phyloP scores from a whole-genome alignment of 139 green algal genomes.

The Coelastrella sp. region DNA sequence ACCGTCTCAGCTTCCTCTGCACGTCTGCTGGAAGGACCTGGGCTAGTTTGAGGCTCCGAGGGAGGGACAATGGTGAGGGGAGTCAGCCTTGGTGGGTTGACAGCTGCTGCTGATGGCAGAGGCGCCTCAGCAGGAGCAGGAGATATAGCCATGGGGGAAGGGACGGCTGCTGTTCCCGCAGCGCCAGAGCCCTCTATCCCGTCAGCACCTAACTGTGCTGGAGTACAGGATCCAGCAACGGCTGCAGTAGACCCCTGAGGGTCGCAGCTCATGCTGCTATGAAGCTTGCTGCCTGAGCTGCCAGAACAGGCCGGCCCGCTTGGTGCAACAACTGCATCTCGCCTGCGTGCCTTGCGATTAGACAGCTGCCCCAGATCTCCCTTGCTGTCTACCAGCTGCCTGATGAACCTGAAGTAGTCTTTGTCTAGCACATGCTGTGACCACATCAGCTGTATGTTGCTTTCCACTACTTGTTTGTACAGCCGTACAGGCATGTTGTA shows the following conservation, averaged over 20 bases:
- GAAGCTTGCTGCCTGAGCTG: constrained; percentile 12
- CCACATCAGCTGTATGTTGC: constrained; percentile 61
- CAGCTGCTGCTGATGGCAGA: neutral
- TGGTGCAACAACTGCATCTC: constrained; percentile 16
- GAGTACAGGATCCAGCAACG: neutral
- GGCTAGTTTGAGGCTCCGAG: neutral
- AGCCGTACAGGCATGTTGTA: constrained; percentile 60
- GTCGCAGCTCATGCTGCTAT: constrained; percentile 44
- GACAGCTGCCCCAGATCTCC: constrained; percentile 49
- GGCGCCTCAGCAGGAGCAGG: neutral
- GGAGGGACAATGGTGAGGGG: neutral
- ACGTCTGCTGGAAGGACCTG: constrained; percentile 43
- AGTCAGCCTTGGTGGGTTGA: neutral
- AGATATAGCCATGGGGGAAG: constrained; percentile 2
- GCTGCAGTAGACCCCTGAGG: neutral
- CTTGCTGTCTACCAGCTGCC: constrained; percentile 56
- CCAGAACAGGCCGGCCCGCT: neutral
- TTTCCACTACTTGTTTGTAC: constrained; percentile 51
- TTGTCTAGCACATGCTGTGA: constrained; percentile 64
- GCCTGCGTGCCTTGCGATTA: constrained; percentile 46
- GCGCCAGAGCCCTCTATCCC: neutral
- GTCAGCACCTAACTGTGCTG: constrained; percentile 28
- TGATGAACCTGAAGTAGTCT: constrained; percentile 70
- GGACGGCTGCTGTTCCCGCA: neutral
- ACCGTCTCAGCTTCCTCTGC: constrained; percentile 57